Evolutionary conservation across 2,329 filamentous ascomycete genomes (phyloP), one percentile per base, ranked within the genome.

Genomic region (Stemphylium lycopersici): DNA sequence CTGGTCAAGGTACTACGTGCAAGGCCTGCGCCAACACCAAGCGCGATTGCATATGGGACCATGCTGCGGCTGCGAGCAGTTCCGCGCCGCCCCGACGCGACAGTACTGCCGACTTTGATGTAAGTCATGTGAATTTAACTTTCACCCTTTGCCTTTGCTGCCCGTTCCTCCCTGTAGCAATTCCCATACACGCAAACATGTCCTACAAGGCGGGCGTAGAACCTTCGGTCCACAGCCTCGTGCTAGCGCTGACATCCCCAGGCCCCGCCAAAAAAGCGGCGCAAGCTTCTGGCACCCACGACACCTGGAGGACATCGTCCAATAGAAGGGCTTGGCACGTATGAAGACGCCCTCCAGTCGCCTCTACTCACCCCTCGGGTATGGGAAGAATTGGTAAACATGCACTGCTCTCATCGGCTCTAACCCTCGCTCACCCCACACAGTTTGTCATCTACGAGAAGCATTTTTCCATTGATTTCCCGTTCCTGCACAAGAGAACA

Each of bases 11-110:
- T 58, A 87, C 86, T 13, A 85, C 84, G 13, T 96, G 91, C 78
- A 86, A 90, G 58, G 86, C 87, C 11, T 96, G 91, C 72, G 84
- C 88, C 69, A 86, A 86, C 55, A 85, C 85, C 45, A 86, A 87
- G 39, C 84, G 89, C 69, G 84, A 90, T 55, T 95, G 91, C 71
- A 83, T 84, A 58, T 91, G 92, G 72, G 88, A 89, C 7, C 78
- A 85, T 29, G 78, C 81, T 6, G 75, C 76, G 12, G 66, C 74
- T 26, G 13, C 51, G 11, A 42, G 31, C 48, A 49, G 37, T 38
- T 42, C 38, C 10, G 69, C 62, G 7, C 76, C 78, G 7, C 70
- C 75, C 12, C 83, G 81, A 22, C 72, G 78, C 76, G 66, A 67
- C 24, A 72, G 67, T 56, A 58, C 61, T 8, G 47, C 61, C 15